Conservation (phyloP, 257 asterid species). For the Plantago elongata region DNA sequence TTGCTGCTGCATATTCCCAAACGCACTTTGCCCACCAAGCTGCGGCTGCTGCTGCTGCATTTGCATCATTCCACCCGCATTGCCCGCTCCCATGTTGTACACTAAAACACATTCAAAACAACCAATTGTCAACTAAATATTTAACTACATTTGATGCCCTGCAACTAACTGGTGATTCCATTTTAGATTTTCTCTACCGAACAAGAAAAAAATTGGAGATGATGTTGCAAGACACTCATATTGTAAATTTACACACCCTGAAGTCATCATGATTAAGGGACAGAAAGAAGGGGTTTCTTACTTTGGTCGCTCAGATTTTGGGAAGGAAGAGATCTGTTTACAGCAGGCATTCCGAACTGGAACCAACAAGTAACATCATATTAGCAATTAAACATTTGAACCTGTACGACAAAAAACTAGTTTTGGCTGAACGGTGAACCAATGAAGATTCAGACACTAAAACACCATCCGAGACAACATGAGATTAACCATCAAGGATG, state of each 20-base stretch:
- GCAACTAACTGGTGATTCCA: too few species aligned
- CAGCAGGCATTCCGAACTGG: constrained; percentile 74
- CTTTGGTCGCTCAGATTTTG: constrained; percentile 83
- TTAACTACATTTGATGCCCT: too few species aligned
- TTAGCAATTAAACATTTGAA: constrained; percentile 4
- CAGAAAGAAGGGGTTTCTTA: constrained; percentile 25
- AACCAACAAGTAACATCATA: constrained; percentile 20
- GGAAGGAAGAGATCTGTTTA: constrained; percentile 64
- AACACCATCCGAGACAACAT: neutral
- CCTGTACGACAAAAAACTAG: neutral
- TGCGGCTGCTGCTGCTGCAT: constrained; percentile 75
- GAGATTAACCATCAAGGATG: neutral
- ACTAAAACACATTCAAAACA: constrained; percentile 69
- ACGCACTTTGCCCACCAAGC: constrained; percentile 50
- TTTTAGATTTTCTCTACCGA: too few species aligned
- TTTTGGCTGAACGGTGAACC: neutral
- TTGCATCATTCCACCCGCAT: constrained; percentile 69
- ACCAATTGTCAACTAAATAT: neutral
- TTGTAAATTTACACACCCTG: too few species aligned
- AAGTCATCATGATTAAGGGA: too few species aligned
- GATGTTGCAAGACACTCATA: too few species aligned
- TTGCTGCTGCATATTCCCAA: constrained; percentile 74
- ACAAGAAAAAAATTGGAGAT: too few species aligned
- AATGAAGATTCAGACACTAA: neutral
- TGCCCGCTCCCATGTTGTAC: constrained; percentile 72